These are phyloP conservation scores for Cadophora malorum DNA, from an alignment of 2,329 filamentous ascomycete species.

Conservation along the genomic window DNA sequence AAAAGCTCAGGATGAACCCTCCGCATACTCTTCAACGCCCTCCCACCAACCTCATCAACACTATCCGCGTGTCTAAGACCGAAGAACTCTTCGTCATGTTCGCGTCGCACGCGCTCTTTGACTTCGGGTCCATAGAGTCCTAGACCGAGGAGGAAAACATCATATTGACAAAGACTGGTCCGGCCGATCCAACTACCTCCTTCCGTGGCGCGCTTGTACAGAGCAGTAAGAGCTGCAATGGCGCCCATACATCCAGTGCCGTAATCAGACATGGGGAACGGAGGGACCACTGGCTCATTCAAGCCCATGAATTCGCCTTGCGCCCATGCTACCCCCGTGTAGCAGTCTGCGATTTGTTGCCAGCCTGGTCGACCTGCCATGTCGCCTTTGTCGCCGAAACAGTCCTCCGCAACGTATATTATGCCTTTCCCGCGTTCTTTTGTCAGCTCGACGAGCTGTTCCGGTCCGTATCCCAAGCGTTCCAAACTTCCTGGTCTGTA, in stretches of 20 bases:
- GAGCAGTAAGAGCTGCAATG: constrained; percentile 68
- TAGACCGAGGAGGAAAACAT: constrained; percentile 67
- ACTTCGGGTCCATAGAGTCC: constrained; percentile 62
- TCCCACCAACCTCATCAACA: constrained; percentile 43
- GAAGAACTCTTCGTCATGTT: constrained; percentile 40
- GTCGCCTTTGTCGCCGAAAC: constrained; percentile 69
- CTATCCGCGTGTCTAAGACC: constrained; percentile 42
- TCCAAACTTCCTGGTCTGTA: constrained; percentile 72
- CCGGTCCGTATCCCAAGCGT: constrained; percentile 66
- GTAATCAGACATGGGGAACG: constrained; percentile 69
- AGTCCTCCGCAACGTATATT: constrained; percentile 74
- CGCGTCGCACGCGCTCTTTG: constrained; percentile 48
- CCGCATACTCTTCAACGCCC: constrained; percentile 42
- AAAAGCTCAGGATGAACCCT: constrained; percentile 43
- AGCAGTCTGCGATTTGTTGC: constrained; percentile 72
- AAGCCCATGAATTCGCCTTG: constrained; percentile 67
- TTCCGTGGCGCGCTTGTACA: constrained; percentile 65
- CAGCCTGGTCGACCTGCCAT: constrained; percentile 71
- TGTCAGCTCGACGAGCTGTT: constrained; percentile 59
- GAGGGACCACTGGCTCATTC: constrained; percentile 68
- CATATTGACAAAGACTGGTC: constrained; percentile 70
- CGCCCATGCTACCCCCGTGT: constrained; percentile 42
- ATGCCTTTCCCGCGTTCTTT: constrained; percentile 64
- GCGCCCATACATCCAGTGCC: constrained; percentile 76
- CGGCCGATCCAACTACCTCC: constrained; percentile 73